phyloP scores from a whole-genome alignment of 306 rosid species.

The Gillenia trifoliata region DNA sequence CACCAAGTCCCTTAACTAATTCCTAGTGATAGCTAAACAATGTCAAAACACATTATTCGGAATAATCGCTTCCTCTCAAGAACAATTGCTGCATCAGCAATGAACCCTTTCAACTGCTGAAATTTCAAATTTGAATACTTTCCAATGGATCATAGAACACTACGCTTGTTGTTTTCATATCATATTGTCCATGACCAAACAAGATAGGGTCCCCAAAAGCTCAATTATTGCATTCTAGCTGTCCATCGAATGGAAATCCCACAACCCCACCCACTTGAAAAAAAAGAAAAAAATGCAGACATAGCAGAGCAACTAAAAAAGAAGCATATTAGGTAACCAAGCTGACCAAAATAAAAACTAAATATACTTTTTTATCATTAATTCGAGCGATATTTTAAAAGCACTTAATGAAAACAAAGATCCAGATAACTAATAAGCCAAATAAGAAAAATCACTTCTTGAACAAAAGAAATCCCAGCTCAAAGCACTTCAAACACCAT shows the following conservation, averaged over 20 bases:
- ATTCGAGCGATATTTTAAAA: too few relatives aligned
- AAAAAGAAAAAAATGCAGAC: slow-evolving; percentile 7
- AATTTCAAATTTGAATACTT: background rate
- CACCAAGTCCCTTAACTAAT: background rate
- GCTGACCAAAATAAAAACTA: background rate
- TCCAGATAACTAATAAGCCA: background rate
- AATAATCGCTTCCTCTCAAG: background rate
- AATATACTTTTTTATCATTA: background rate
- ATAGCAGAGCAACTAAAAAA: background rate
- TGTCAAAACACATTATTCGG: background rate
- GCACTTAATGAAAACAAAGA: slow-evolving; percentile 1
- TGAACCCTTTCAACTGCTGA: background rate
- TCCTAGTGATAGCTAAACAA: background rate
- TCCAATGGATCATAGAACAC: background rate
- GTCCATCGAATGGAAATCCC: slow-evolving; percentile 2
- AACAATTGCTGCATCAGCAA: background rate
- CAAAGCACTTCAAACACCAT: background rate
- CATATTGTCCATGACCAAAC: background rate
- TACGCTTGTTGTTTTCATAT: background rate
- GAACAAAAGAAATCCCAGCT: background rate
- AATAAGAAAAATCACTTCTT: background rate
- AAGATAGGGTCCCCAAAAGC: background rate
- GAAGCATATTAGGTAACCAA: background rate
- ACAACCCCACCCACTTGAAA: slow-evolving; percentile 1
- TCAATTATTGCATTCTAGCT: slow-evolving; percentile 15